Base-by-base conservation (phyloP, 768 basidiomycete genomes). In the Pulveroboletus sp. region DNA sequence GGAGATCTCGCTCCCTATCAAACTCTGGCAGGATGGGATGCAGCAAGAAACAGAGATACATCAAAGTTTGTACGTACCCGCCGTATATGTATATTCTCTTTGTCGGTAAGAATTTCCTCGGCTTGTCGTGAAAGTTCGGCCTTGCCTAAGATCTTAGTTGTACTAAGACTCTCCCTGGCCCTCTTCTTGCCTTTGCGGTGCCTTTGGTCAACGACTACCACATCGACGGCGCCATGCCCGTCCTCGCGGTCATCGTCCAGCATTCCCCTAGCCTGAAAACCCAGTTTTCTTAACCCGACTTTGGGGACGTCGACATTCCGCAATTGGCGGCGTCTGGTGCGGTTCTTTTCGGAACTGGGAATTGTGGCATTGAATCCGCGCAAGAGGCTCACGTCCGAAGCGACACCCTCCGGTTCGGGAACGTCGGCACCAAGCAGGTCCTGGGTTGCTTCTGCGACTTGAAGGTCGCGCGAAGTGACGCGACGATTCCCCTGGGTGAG, bases 341-440 rank as follows among this genome's bases (percentile, higher is more conserved):
- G 84, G 46, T 89, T 78, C 63, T 83, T 79, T 57, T 92, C 87
- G 32, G 93, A 81, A 62, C 87, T 89, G 12, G 95, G 95, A 36
- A 96, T 88, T 2, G 95, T 97, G 16, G 95, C 95, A 61, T 90
- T 87, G 69, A 97, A 98, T 0, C 95, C 95, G 38, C 86, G 82
- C 35, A 96, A 71, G 29, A 98, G 75, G 59, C 89, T 90, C 43
- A 93, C 83, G 59, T 82, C 79, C 14, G 78, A 76, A 5, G 85
- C 85, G 26, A 85, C 75, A 32, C 82, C 85, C 13, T 81, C 80
- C 14, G 80, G 79, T 57, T 90, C 88, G 3, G 89, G 89, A 2
- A 93, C 78, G 27, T 86, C 82, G 5, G 74, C 76, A 14, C 74
- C 71, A 31, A 93, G 78, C 10, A 93, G 71, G 63, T 90, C 87